Evolutionary conservation across 371 early-diverging fungal genomes (phyloP).

Genomic region (Nematocida ausubeli): DNA sequence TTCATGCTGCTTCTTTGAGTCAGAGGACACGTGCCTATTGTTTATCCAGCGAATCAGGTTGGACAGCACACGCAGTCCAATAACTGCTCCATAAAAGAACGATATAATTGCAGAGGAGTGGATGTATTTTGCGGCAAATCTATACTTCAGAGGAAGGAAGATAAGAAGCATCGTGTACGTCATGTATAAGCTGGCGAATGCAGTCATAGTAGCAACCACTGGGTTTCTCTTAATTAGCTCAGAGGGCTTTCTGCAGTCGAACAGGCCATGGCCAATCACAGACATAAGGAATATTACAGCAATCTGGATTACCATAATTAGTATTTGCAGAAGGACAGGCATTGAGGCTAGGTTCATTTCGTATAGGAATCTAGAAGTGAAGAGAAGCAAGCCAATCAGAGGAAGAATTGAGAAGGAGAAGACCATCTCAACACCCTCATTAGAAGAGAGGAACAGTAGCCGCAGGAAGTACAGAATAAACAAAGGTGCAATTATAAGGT

Average conservation of each 20-base stretch:
- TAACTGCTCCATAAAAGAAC: not conserved
- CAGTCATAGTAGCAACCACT: not conserved
- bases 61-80: not conserved
- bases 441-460: not conserved
- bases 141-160: not conserved
- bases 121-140: not conserved
- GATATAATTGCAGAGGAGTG: not conserved
- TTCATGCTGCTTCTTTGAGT: not conserved
- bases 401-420: slow-evolving; percentile 2
- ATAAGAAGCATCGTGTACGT: not conserved
- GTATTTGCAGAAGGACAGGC: slow-evolving; percentile 3
- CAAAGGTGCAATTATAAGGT: not conserved
- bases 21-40: not conserved
- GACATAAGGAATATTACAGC: not conserved
- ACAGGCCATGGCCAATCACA: not conserved
- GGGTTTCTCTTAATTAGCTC: not conserved
- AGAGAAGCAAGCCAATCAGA: not conserved
- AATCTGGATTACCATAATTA: not conserved
- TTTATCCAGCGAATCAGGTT: not conserved
- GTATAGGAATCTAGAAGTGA: slow-evolving; percentile 6
- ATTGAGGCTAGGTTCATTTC: not conserved
- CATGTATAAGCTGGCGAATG: not conserved
- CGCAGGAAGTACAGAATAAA: not conserved
- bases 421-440: not conserved
- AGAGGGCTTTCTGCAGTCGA: not conserved